Percentiles rank a stretch among this genome's conserved stretches.
These are phyloP conservation scores for Fusarium sp. DNA, from an alignment of 2,329 filamentous ascomycete genomes.

Conservation along the genomic window DNA sequence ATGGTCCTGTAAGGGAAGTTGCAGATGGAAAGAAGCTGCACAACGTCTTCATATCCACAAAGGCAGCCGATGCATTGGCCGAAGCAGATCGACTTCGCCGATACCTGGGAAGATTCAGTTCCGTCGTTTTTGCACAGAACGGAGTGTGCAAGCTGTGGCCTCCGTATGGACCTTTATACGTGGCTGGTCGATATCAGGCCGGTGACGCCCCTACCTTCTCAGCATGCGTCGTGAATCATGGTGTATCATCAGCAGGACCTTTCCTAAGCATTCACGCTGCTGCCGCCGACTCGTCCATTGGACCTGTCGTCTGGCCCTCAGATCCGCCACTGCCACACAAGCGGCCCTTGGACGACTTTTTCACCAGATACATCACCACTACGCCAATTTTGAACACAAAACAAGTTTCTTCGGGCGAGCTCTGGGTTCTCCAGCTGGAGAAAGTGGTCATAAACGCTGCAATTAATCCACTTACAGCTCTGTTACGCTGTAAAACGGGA, in stretches of 20 bases:
- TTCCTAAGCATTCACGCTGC: slow-evolving; percentile 19
- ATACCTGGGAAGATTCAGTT: slow-evolving; percentile 1
- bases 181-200: slow-evolving; percentile 3
- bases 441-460: slow-evolving; percentile 20
- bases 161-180: slow-evolving; percentile 16
- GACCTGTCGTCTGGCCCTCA: slow-evolving; percentile 8
- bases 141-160: slow-evolving; percentile 25
- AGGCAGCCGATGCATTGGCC: slow-evolving; percentile 4
- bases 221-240: slow-evolving; percentile 18
- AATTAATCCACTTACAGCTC: slow-evolving; percentile 14
- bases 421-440: slow-evolving; percentile 14
- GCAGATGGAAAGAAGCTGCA: slow-evolving; percentile 13
- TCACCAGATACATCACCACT: slow-evolving; percentile 1
- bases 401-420: neutral
- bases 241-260: slow-evolving; percentile 14
- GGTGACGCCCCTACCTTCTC: slow-evolving; percentile 11
- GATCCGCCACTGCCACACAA: neutral
- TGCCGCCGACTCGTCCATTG: slow-evolving; percentile 15
- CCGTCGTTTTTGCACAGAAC: slow-evolving; percentile 23
- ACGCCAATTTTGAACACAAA: slow-evolving; percentile 9
- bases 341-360: neutral
- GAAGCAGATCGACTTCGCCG: slow-evolving; percentile 18
- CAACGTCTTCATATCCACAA: slow-evolving; percentile 21
- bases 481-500: slow-evolving; percentile 14
- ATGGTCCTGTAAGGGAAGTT: slow-evolving; percentile 17